Conservation (phyloP, 192 early-diverging fungal genomes). For the Coemansia erecta region DNA sequence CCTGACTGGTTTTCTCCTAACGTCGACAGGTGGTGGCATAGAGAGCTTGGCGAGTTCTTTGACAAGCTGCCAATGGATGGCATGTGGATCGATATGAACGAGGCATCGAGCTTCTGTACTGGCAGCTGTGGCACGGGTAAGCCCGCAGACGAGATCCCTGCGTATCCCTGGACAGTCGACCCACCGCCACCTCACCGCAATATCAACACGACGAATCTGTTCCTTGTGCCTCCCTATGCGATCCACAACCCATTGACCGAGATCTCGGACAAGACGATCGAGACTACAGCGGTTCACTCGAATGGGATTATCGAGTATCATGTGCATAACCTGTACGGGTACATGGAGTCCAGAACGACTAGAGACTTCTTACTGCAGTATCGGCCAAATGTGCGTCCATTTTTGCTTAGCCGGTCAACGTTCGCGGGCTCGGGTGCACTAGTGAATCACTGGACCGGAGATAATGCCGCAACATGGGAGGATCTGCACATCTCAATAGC, state of each 20-base stretch:
- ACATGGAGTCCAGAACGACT: slow-evolving; percentile 58
- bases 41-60: slow-evolving; percentile 43
- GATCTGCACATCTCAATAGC: slow-evolving; percentile 63
- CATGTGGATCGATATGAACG: slow-evolving; percentile 76
- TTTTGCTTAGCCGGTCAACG: slow-evolving; percentile 63
- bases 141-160: slow-evolving; percentile 13
- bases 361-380: slow-evolving; percentile 42
- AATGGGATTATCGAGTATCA: slow-evolving; percentile 55
- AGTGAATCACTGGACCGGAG: slow-evolving; percentile 52
- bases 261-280: slow-evolving; percentile 53
- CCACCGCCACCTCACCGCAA: slow-evolving; percentile 16
- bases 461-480: slow-evolving; percentile 60
- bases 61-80: slow-evolving; percentile 52
- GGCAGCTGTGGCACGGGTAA: slow-evolving; percentile 54
- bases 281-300: slow-evolving; percentile 53
- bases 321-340: slow-evolving; percentile 62
- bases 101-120: slow-evolving; percentile 62
- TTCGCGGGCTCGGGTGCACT: slow-evolving; percentile 62
- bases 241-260: slow-evolving; percentile 54
- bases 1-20: slow-evolving; percentile 65
- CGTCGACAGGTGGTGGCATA: slow-evolving; percentile 50
- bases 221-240: slow-evolving; percentile 51
- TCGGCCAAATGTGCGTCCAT: slow-evolving; percentile 54
- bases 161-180: slow-evolving; percentile 15
- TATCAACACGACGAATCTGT: slow-evolving; percentile 36